Conservation (phyloP, 2,329 filamentous ascomycete species). For the Cryphonectria naterciae region DNA sequence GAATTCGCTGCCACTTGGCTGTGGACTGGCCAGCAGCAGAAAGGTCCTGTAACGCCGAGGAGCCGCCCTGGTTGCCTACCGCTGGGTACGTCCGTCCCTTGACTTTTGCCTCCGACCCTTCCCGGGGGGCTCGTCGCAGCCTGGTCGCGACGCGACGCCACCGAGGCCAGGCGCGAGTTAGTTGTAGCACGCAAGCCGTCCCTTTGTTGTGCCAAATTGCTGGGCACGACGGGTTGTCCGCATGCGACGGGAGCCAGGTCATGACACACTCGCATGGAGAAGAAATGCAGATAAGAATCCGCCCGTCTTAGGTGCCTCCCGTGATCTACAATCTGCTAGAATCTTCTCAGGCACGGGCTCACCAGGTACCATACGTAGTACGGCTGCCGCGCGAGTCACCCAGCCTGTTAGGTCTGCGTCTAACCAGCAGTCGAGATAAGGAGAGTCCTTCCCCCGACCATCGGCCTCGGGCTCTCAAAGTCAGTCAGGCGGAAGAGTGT, state of each 20-base stretch:
- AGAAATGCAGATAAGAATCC: neutral
- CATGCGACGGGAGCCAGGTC: neutral
- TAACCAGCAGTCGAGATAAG: conserved; percentile 1
- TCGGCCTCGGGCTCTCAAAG: neutral
- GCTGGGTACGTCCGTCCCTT: neutral
- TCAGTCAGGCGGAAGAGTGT: neutral
- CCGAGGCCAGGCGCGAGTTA: neutral
- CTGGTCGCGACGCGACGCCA: neutral
- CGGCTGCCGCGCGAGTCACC: conserved; percentile 2
- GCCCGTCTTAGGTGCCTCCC: neutral
- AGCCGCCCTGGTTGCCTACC: conserved; percentile 15
- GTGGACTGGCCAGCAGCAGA: neutral
- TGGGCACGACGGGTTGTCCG: neutral
- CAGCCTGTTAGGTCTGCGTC: neutral
- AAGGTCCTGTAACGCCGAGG: conserved; percentile 8
- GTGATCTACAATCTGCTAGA: conserved; percentile 9
- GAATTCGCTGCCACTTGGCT: neutral
- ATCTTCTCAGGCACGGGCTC: neutral
- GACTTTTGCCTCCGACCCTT: neutral
- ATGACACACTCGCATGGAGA: neutral
- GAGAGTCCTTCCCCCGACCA: neutral
- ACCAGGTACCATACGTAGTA: neutral
- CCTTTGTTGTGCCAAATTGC: neutral
- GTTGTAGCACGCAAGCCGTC: conserved; percentile 6
- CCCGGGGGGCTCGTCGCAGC: neutral